Conservation (phyloP, 495 filamentous ascomycete genomes). For the Trypethelium eluteriae region DNA sequence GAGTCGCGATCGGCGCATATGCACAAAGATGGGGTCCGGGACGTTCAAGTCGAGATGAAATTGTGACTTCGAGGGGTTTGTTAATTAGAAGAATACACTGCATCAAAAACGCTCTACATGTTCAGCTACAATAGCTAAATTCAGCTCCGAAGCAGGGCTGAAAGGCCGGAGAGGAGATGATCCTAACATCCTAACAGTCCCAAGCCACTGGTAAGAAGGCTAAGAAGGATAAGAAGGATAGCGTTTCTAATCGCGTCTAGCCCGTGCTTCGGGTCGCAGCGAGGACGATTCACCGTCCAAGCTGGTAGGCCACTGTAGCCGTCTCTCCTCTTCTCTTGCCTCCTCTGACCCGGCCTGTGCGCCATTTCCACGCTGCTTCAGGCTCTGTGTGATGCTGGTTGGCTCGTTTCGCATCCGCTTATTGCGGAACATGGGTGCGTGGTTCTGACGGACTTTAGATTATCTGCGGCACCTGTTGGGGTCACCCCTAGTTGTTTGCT, state of each 20-base stretch:
- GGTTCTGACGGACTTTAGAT: constrained; percentile 12
- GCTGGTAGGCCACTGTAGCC: background rate
- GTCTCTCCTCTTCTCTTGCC: no score
- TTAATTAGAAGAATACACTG: background rate
- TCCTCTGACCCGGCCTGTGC: background rate
- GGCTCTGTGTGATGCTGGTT: background rate
- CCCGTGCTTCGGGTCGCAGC: no score
- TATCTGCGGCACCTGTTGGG: constrained; percentile 3
- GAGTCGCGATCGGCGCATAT: background rate
- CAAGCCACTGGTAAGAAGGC: constrained; percentile 9
- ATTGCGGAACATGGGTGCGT: background rate
- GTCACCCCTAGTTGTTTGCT: background rate
- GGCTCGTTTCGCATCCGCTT: background rate
- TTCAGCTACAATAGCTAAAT: constrained; percentile 12
- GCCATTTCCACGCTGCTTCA: background rate
- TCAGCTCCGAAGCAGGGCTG: constrained; percentile 6
- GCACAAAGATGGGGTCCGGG: background rate
- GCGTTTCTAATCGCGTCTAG: background rate
- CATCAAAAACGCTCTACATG: background rate
- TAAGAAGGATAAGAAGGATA: background rate
- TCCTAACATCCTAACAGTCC: background rate
- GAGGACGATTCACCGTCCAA: background rate
- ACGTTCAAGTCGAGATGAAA: background rate
- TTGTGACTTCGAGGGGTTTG: background rate
- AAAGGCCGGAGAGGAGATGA: background rate